These are phyloP conservation scores for Ophiostoma pallidulum DNA, from an alignment of 2,329 filamentous ascomycete genomes.

Conservation along the genomic window DNA sequence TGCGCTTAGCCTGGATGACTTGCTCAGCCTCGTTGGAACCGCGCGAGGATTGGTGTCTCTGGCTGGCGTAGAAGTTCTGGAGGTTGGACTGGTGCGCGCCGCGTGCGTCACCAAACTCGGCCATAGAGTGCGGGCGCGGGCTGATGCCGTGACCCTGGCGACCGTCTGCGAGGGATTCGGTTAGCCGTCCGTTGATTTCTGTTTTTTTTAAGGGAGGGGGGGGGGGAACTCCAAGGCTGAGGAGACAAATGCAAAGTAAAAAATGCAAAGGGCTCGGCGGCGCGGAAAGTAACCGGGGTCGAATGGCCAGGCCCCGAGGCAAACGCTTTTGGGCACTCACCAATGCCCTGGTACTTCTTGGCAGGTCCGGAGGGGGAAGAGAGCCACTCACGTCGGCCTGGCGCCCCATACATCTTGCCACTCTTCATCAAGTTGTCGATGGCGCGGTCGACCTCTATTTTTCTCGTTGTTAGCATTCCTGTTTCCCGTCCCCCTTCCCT, in stretches of 20 bases:
- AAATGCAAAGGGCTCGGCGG: too few relatives aligned
- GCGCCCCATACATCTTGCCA: constrained; percentile 73
- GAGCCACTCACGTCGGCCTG: constrained; percentile 71
- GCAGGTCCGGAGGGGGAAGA: constrained; percentile 45
- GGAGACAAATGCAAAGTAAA: too few relatives aligned
- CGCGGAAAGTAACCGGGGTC: background rate
- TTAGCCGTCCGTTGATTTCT: constrained; percentile 11
- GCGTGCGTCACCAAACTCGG: constrained; percentile 69
- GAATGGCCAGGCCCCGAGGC: constrained; percentile 19
- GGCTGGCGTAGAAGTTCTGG: constrained; percentile 88
- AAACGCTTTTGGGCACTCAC: constrained; percentile 33
- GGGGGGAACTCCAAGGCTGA: too few relatives aligned
- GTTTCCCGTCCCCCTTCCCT: too few relatives aligned
- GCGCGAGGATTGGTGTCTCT: constrained; percentile 81
- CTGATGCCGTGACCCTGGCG: constrained; percentile 54
- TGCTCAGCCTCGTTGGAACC: constrained; percentile 87
- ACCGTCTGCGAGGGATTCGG: constrained; percentile 46
- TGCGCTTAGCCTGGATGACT: constrained; percentile 97
- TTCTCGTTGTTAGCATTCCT: background rate
- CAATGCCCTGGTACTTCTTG: constrained; percentile 48
- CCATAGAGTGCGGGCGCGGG: constrained; percentile 72
- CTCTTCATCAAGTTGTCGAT: constrained; percentile 95
- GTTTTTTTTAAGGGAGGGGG: too few relatives aligned
- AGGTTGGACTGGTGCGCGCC: constrained; percentile 66
- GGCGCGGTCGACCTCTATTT: constrained; percentile 87